Evolutionary conservation across 805 yeast genomes (phyloP).

Genomic region (Lipomyces yamadae): DNA sequence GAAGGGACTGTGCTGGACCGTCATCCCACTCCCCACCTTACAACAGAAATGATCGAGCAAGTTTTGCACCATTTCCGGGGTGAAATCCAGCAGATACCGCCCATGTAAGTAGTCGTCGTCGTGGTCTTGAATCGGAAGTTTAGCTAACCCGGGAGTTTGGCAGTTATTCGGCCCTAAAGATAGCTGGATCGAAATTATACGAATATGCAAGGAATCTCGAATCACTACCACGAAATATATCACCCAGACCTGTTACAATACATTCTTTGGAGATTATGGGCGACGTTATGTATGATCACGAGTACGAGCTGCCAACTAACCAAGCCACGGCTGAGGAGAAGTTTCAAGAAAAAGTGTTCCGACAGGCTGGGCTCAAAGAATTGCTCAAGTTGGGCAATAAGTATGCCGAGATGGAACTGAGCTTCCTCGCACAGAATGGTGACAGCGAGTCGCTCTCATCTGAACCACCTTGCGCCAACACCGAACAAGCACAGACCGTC

Average conservation of each 20-base stretch:
- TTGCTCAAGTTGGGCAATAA: slow-evolving; percentile 20
- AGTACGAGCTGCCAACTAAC: slow-evolving; percentile 50
- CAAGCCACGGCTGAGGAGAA: slow-evolving; percentile 46
- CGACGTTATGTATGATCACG: slow-evolving; percentile 62
- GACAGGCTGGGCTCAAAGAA: slow-evolving; percentile 23
- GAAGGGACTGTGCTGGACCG: slow-evolving; percentile 79
- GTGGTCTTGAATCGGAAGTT: neutral
- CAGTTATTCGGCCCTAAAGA: slow-evolving; percentile 77
- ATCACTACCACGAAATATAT: slow-evolving; percentile 83
- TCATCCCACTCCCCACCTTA: slow-evolving; percentile 62
- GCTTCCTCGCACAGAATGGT: slow-evolving; percentile 7
- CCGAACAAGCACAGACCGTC: slow-evolving; percentile 2
- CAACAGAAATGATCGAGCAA: slow-evolving; percentile 55
- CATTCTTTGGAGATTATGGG: slow-evolving; percentile 57
- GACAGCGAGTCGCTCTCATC: slow-evolving; percentile 17
- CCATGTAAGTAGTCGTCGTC: slow-evolving; percentile 55
- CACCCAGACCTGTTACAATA: slow-evolving; percentile 72
- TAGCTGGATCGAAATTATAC: slow-evolving; percentile 91
- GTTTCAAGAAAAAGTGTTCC: slow-evolving; percentile 53
- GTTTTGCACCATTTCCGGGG: slow-evolving; percentile 76
- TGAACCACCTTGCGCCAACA: neutral
- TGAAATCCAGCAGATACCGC: slow-evolving; percentile 84
- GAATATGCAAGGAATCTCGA: slow-evolving; percentile 90
- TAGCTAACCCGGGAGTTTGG: neutral
- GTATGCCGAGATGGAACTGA: slow-evolving; percentile 25